These are phyloP conservation scores for Haematococcus sp. DNA, from an alignment of 139 green algal species.

Conservation along the genomic window DNA sequence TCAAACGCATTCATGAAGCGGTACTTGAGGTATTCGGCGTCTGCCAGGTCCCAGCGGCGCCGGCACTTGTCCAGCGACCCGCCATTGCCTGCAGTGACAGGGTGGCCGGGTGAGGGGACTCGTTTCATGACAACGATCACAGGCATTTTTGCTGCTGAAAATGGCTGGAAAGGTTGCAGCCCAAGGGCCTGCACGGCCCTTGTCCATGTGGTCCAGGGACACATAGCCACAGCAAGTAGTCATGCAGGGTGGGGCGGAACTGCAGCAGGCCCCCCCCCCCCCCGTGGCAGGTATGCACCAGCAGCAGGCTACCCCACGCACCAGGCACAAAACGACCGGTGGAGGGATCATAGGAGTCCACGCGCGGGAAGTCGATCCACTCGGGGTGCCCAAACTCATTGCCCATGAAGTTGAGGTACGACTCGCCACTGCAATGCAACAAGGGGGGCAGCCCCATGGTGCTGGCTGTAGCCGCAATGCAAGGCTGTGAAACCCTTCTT, in stretches of 20 bases:
- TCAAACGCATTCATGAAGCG: constrained; percentile 89
- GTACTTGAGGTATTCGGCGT: constrained; percentile 85
- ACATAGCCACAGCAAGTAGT: too few species aligned
- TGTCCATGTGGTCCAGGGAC: too few species aligned
- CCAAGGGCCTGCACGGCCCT: too few species aligned
- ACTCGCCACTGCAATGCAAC: too few species aligned
- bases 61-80: constrained; percentile 93
- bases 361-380: constrained; percentile 97
- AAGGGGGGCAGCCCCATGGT: too few species aligned
- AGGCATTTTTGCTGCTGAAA: not conserved
- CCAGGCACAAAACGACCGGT: constrained; percentile 76
- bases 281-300: too few species aligned
- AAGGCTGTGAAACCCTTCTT: too few species aligned
- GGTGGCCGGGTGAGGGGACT: not conserved
- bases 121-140: not conserved
- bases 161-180: too few species aligned
- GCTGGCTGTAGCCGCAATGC: too few species aligned
- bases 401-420: constrained; percentile 98
- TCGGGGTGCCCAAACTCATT: constrained; percentile 84
- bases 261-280: too few species aligned
- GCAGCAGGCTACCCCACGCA: too few species aligned
- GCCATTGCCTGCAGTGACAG: constrained; percentile 73
- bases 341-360: constrained; percentile 78
- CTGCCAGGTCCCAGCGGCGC: constrained; percentile 88
- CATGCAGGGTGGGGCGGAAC: too few species aligned